Conservation (phyloP, 2,329 filamentous ascomycete species). For the Clarireedia sp. region DNA sequence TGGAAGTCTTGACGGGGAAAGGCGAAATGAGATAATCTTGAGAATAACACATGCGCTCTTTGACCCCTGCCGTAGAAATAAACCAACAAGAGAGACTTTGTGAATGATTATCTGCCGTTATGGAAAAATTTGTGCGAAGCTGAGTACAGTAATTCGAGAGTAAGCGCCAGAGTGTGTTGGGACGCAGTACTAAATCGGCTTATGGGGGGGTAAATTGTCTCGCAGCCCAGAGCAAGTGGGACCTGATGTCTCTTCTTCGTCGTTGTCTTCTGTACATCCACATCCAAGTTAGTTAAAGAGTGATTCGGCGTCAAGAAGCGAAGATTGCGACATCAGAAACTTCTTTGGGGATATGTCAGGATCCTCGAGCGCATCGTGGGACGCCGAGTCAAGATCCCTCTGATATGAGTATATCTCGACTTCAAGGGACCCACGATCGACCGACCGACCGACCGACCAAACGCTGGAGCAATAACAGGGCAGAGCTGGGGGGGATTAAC, state of each 20-base stretch:
- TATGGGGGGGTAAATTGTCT: no score
- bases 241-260: background rate
- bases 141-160: background rate
- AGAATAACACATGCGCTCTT: conserved; percentile 1
- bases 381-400: background rate
- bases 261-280: background rate
- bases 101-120: background rate
- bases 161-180: conserved; percentile 4
- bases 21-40: conserved; percentile 10
- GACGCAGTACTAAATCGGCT: background rate
- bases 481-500: no score
- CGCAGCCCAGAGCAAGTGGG: background rate
- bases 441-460: conserved; percentile 3
- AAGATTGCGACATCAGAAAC: background rate
- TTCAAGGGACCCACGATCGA: background rate
- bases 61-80: background rate
- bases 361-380: background rate
- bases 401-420: conserved; percentile 3
- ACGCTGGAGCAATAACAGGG: background rate
- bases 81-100: background rate
- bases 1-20: background rate
- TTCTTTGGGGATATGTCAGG: background rate
- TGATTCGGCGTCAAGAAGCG: background rate
- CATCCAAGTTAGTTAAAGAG: background rate
- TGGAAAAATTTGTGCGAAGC: background rate